phyloP scores from a whole-genome alignment of 2,329 filamentous ascomycete species.

The Calonectria pseudoreteaudii region DNA sequence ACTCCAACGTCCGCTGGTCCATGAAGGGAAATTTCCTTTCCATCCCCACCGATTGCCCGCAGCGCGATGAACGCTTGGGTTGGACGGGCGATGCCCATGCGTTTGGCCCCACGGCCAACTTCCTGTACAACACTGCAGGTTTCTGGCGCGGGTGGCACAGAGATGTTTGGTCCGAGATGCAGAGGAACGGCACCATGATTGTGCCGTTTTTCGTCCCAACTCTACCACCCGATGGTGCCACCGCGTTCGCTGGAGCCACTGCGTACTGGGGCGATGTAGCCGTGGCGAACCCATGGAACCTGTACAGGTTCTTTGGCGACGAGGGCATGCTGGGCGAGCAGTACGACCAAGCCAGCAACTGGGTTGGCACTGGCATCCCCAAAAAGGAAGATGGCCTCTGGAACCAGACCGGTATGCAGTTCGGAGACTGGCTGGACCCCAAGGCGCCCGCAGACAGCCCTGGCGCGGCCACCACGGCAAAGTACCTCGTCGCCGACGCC shows the following conservation, averaged over 20 bases:
- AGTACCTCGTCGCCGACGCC: slow-evolving; percentile 56
- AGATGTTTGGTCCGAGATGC: slow-evolving; percentile 34
- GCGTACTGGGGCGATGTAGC: slow-evolving; percentile 32
- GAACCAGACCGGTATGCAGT: slow-evolving; percentile 43
- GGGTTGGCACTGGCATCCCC: slow-evolving; percentile 7
- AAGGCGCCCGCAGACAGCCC: slow-evolving; percentile 53
- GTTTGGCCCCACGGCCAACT: slow-evolving; percentile 64
- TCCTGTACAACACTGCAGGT: slow-evolving; percentile 63
- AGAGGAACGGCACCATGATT: slow-evolving; percentile 14
- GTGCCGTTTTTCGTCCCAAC: slow-evolving; percentile 18
- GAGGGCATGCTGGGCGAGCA: slow-evolving; percentile 2
- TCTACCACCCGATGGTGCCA: background rate
- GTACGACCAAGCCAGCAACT: slow-evolving; percentile 5
- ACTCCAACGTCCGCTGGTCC: slow-evolving; percentile 65
- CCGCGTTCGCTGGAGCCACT: background rate
- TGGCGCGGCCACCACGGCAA: slow-evolving; percentile 51
- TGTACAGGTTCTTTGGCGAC: slow-evolving; percentile 22
- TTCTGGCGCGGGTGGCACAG: slow-evolving; percentile 50
- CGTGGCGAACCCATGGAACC: slow-evolving; percentile 28
- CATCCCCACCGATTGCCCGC: slow-evolving; percentile 68
- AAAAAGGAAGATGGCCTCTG: slow-evolving; percentile 23
- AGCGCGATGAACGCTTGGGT: slow-evolving; percentile 64
- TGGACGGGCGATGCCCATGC: slow-evolving; percentile 65
- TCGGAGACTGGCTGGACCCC: slow-evolving; percentile 62
- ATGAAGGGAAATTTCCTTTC: slow-evolving; percentile 69